These are phyloP conservation scores for Copromyces sp. DNA, from an alignment of 495 filamentous ascomycete genomes.

Conservation along the genomic window DNA sequence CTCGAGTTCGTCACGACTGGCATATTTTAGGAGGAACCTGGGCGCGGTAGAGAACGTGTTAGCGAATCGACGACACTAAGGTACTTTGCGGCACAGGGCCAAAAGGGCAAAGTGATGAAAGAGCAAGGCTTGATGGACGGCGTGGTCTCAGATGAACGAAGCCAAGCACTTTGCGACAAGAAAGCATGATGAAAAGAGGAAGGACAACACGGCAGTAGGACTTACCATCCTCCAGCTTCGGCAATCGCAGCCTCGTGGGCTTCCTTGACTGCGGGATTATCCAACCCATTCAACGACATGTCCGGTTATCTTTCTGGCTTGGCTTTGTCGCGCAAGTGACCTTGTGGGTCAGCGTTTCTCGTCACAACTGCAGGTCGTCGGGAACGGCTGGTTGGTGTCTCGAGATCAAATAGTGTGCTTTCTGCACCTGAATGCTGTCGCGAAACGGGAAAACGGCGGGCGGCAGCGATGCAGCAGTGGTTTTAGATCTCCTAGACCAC, in stretches of 20 bases:
- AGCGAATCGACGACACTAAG: constrained; percentile 4
- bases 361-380: not conserved
- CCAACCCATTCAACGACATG: constrained; percentile 98
- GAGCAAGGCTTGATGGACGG: not conserved
- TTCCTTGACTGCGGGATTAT: constrained; percentile 67
- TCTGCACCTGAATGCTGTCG: not conserved
- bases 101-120: not conserved
- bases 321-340: not conserved
- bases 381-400: not conserved
- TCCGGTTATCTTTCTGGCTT: constrained; percentile 10
- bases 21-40: constrained; percentile 93
- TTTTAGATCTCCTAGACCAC: not conserved
- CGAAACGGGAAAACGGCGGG: not conserved
- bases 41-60: constrained; percentile 6
- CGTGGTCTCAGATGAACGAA: not conserved
- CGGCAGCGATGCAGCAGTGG: not conserved
- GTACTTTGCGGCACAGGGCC: not conserved
- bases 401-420: not conserved
- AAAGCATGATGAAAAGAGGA: not conserved
- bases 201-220: not conserved
- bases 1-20: constrained; percentile 77
- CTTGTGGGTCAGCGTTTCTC: not conserved
- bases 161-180: not conserved
- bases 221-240: constrained; percentile 94
- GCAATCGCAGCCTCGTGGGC: constrained; percentile 69